Base-by-base conservation (phyloP, 139 green algal genomes). In the Asterochloris erici region DNA sequence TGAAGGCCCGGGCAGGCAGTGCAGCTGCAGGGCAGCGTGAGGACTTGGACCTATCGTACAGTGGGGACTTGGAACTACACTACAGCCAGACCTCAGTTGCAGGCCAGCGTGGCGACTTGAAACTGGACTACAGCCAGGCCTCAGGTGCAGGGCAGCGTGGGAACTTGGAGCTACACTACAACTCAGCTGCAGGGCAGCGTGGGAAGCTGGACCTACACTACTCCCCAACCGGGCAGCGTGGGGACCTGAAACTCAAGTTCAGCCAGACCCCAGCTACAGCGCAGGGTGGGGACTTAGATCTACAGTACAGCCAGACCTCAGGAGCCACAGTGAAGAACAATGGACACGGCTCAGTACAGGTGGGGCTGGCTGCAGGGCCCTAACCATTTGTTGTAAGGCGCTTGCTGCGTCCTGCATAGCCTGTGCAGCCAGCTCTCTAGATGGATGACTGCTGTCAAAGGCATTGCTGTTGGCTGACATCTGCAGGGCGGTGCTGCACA, bases 301-400 rank as follows among this genome's bases (percentile, higher is more conserved):
- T 79, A 23, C 74, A 63, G 16, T 66, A 83, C 29, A 83, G 60
- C 24, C 14, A 29, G 13, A 27, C 68, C 12, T 29, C 14, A 13
- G 68, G 38, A 66, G 79, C 79, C 14, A 68, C 68, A 9, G 79
- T 83, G 66, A 28, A 68, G 0, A 83, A 83, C 29, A 77, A 28
- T 19, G 79, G 79, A 28, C 79, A 83, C 60, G 79, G 79, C 27
- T 60, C 79, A 14, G 27, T 71, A 60, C 77, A 81, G 61, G 77
- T 81, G 24, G 73, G 62, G 2, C 14, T 68, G 4, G 15, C 23
- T 12, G 6, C 74, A 63, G 2, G 13, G 14, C 74, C 14, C 0
- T 47, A 21, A 14, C 47, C 12, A 10, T 47, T 9, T 21, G 74
- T 66, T 66, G 74, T 28, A 27, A n/a, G 29, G 19, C 23, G 14